phyloP scores from a whole-genome alignment of 805 yeast genomes.

The Candida germanica region DNA sequence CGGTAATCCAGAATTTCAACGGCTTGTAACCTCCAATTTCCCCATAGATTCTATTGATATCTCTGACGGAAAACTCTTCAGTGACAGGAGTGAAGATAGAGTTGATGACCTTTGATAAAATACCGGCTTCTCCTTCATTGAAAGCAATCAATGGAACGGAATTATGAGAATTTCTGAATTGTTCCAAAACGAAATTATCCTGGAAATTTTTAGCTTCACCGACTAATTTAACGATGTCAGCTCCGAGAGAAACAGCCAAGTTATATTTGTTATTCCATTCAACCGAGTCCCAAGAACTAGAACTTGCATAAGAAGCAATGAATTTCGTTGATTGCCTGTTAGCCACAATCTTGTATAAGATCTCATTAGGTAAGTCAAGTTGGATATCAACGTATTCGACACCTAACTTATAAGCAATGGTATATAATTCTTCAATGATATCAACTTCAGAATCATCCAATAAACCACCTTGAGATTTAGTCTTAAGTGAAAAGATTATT shows the following conservation, averaged over 20 bases:
- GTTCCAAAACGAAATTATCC: constrained; percentile 72
- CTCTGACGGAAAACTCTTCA: constrained; percentile 52
- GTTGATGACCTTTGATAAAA: constrained; percentile 76
- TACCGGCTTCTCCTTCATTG: constrained; percentile 77
- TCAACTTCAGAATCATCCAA: constrained; percentile 60
- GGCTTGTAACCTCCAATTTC: constrained; percentile 60
- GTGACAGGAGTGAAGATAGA: constrained; percentile 78
- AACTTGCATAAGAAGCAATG: constrained; percentile 71
- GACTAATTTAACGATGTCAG: constrained; percentile 79
- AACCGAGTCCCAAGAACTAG: constrained; percentile 58
- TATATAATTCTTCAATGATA: constrained; percentile 48
- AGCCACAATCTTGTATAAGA: constrained; percentile 50
- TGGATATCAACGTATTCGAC: constrained; percentile 81
- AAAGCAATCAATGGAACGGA: constrained; percentile 72
- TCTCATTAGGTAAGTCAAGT: constrained; percentile 58
- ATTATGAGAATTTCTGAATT: constrained; percentile 57
- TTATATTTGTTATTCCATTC: constrained; percentile 76
- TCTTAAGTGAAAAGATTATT: constrained; percentile 76
- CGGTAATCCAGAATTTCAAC: constrained; percentile 69
- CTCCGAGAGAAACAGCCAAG: constrained; percentile 61
- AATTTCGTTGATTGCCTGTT: constrained; percentile 61
- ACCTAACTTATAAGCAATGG: constrained; percentile 70
- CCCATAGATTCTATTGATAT: constrained; percentile 56
- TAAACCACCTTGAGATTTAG: constrained; percentile 76
- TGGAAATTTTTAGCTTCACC: constrained; percentile 63